phyloP scores from a whole-genome alignment of 2,329 filamentous ascomycete genomes.

The Ampelomyces quisqualis region DNA sequence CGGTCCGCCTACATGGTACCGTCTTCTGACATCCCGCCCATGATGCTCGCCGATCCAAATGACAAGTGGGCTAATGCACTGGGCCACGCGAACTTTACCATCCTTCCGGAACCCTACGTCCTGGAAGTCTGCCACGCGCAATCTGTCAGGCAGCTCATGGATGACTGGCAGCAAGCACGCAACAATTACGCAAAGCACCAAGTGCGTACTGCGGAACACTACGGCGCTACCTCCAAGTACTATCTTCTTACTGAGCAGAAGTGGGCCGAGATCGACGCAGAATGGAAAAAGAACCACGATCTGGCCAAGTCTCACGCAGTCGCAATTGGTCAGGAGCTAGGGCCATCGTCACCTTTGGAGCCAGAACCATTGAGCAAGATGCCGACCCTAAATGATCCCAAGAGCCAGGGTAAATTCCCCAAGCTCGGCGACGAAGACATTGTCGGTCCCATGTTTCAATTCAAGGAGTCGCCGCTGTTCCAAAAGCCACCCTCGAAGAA shows the following conservation, averaged over 20 bases:
- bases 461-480: constrained; percentile 38
- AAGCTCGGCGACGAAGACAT: constrained; percentile 87
- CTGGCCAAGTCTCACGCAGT: constrained; percentile 54
- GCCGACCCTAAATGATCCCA: constrained; percentile 66
- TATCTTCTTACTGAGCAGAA: constrained; percentile 84
- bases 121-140: constrained; percentile 63
- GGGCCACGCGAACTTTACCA: constrained; percentile 91
- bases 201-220: constrained; percentile 84
- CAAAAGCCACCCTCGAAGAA: constrained; percentile 42
- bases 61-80: constrained; percentile 84
- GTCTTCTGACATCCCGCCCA: constrained; percentile 60
- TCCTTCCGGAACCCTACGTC: constrained; percentile 76
- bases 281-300: constrained; percentile 72
- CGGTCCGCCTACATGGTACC: constrained; percentile 51
- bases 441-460: constrained; percentile 80
- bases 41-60: constrained; percentile 67
- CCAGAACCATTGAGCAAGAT: constrained; percentile 63
- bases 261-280: constrained; percentile 75
- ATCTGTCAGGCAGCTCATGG: constrained; percentile 64
- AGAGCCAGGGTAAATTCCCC: constrained; percentile 78
- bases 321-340: constrained; percentile 35
- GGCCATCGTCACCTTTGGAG: constrained; percentile 47
- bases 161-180: constrained; percentile 80
- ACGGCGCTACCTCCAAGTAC: constrained; percentile 84
- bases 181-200: constrained; percentile 88